Evolutionary conservation across 345 rosid species (phyloP), one percentile per base, ranked within the genome.

Genomic region (Punica granatum): DNA sequence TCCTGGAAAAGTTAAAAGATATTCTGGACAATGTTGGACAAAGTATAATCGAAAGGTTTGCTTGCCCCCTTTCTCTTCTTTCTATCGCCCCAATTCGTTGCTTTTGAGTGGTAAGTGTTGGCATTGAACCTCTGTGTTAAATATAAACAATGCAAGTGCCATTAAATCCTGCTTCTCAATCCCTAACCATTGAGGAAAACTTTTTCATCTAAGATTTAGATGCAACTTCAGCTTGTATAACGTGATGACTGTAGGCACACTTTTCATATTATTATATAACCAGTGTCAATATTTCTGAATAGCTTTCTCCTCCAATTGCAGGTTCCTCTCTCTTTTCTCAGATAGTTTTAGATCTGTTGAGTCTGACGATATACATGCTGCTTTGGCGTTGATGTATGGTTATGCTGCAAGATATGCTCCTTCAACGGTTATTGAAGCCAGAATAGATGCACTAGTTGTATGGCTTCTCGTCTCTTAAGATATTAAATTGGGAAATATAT

Each of bases 351-450:
- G 74, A 78, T 80, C 85, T 26, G 97, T 88, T 74, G 94, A 93
- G 74, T 90, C 94, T 66, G 97, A 93, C 81, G 96, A 93, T 79
- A 89, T 93, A 81, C 96, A 93, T 77, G 98, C 98, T 77, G 98
- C 98, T 73, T 80, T 93, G 78, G 98, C 98, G 70, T 79, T 93
- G 81, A 93, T 93, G 98, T 93, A 93, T 74, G 98, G 98, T 77
- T 93, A 90, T 87, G 97, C 98, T 71, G 98, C 98, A 69, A 89
- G 88, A 85, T 93, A 93, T 83, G 98, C 98, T 44, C 97, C 98
- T 37, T 80, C 98, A 71, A 76, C 92, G 32, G 96, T 93, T 72
- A 93, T 93, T 78, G 97, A 93, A 82, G 98, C 97, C 74, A 86
- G 98, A 82, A 93, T 93, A 69, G 92, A 93, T 76, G 98, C 97